Conservation (phyloP, 345 rosid genomes). For the Durio zibethinus region DNA sequence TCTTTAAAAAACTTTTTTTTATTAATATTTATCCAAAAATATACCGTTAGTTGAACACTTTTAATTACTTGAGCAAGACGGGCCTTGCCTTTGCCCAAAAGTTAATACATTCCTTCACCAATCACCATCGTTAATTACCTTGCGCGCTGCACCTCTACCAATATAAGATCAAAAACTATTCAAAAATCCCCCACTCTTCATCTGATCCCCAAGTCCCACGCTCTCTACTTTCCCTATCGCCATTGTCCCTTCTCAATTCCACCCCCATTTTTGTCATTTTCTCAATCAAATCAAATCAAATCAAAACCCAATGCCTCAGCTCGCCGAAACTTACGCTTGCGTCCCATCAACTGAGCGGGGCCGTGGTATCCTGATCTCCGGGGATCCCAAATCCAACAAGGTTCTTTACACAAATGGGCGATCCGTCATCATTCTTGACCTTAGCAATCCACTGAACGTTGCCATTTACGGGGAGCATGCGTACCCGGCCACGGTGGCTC, state of each 20-base stretch:
- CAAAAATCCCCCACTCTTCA: neutral
- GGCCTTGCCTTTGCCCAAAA: too few species aligned
- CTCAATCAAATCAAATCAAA: neutral
- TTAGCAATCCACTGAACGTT: slow-evolving; percentile 71
- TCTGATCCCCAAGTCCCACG: neutral
- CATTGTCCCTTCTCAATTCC: neutral
- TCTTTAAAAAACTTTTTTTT: too few species aligned
- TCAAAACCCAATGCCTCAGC: slow-evolving; percentile 36
- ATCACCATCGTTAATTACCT: neutral
- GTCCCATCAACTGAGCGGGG: slow-evolving; percentile 93
- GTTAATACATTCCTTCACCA: neutral
- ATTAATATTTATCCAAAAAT: too few species aligned
- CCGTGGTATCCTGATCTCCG: slow-evolving; percentile 81
- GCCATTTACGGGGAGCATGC: slow-evolving; percentile 89
- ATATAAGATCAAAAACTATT: neutral
- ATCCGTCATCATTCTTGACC: slow-evolving; percentile 81
- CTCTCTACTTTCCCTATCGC: neutral
- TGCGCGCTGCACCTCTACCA: neutral
- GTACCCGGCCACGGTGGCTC: slow-evolving; percentile 88
- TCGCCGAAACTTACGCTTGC: slow-evolving; percentile 76
- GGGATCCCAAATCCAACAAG: slow-evolving; percentile 61
- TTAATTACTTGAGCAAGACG: too few species aligned
- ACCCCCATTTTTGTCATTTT: too few species aligned
- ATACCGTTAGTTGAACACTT: too few species aligned
- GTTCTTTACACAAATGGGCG: slow-evolving; percentile 85